Base-by-base conservation (phyloP, 805 yeast genomes). In the Starmerella bombi region DNA sequence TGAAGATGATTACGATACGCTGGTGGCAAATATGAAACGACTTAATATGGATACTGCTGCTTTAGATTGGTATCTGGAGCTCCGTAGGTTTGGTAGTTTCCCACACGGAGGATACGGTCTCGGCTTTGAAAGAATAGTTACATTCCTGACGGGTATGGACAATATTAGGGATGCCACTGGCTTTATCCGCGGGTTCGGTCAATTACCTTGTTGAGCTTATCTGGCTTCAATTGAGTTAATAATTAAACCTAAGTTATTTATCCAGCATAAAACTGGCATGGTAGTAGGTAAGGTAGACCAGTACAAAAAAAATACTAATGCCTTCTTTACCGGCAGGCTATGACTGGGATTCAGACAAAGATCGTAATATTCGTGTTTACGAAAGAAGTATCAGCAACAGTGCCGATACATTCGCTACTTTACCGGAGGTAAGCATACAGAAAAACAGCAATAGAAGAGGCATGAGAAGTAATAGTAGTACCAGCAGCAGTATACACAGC, bases 71-170 rank as follows among this genome's bases (percentile, higher is more conserved):
- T 91, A 86, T 55, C 50, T 78, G 21, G 71, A 77, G 1, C 65
- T 80, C 7, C 67, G 98, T 44, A 64, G 64, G 45, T 76, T 80
- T 50, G 97, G 96, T 0, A 64, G 80, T 2, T 77, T 77, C 18
- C 94, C 96, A 0, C 97, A 88, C 57, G 98, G 98, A 36, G 99
- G 99, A 0, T 91, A 80, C 60, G 99, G 99, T 0, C 65, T 91
- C 66, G 99, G 99, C 0, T 74, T 86, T 50, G 98, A 91, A 58
- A 65, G 99, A 44, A 61, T 91, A 23, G 58, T 91, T 14, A 74
- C 80, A 40, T 86, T 77, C 50, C 61, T 85, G 41, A 68, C 76
- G 6, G 84, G 77, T 3, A 66, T 78, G 16, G 86, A 78, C 23
- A 91, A 86, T 55, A 74, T 91, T 32, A 70, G 81, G 50, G 99